Base-by-base conservation (phyloP, 495 filamentous ascomycete species). In the Bombardia bombarda region DNA sequence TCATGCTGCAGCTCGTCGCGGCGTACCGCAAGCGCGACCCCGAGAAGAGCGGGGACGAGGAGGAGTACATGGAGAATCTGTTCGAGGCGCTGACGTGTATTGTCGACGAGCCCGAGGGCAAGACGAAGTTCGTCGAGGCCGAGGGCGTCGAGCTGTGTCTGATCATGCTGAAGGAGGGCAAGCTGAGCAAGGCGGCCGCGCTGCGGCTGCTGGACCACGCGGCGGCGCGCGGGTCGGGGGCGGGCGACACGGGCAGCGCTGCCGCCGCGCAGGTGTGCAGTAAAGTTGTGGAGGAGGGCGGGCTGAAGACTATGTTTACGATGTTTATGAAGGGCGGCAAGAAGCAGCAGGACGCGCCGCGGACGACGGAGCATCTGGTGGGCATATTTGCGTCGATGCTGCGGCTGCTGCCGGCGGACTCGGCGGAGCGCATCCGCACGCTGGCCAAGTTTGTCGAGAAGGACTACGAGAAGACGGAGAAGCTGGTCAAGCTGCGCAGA, bases 401-500 rank as follows among this genome's bases (percentile, higher is more conserved):
- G 1, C 83, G 89, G 13, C 70, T 78, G 1, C 58, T 99, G 2
- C 88, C 87, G 0, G 84, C 79, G 4, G 78, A 87, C n/a, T 86
- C 83, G 9, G 70, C 85, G 1, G 68, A 78, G n/a, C 73, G 92
- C 2, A 89, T 96, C 23, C 75, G 92, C 2, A 75, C 84, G 5
- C 73, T 97, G 0, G 92, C 89, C 3, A 99, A 99, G 54, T 97
- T 99, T 58, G 83, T 93, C 32, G 90, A 96, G 65, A 90, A 85
- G 50, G 84, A 95, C 45, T 96, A 93, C 57, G 85, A 88, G 45
- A 93, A 94, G 63, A 79, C 84, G 10, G 65, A 52, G 8, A 83
- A 79, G 52, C 69, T 94, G 1, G 61, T 92, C 31, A 70, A 72
- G 47, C 61, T 95, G 26, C 69, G 93, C 31, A 67, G 78, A 20